Evolutionary conservation across 805 yeast species (phyloP), one percentile per base, ranked within the genome.

Genomic region (Debaryomyces maramus): DNA sequence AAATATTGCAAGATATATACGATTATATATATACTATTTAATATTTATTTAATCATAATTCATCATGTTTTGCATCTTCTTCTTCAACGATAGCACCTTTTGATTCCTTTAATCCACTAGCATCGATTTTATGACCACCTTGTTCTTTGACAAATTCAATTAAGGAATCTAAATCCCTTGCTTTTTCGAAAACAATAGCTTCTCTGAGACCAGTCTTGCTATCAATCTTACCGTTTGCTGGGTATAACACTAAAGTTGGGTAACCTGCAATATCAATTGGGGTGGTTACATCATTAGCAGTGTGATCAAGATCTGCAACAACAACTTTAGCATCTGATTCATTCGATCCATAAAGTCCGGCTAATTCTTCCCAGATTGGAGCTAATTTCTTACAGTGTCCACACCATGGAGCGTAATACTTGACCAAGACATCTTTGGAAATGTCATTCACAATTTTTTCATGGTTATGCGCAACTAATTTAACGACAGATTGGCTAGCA

Each of bases 361-460:
- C 97, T 50, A 93, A 78, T 60, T 90, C 93, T 61, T 87, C 95
- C 73, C 81, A 91, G 43, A 73, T 75, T 58, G 97, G 96, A 38
- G 91, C 91, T 62, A 89, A 75, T 67, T 78, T 86, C 75, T 88
- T 88, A 75, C 97, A 88, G 75, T 89, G 96, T 34, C 96, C 95
- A 73, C 96, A 89, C 97, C 97, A 90, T 69, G 95, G 95, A 35
- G 98, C 97, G 60, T 87, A 90, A 70, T 90, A 91, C 72, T 88
- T 86, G 41, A 91, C 96, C 41, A 90, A 67, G 26, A 86, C 83
- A 60, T 85, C 91, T 69, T 81, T 84, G 32, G 61, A 42, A 50
- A 56, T 38, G 53, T 82, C 81, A 21, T 64, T 65, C 38, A 88
- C 76, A 44, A 88, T 67, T 23, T 75, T 79, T 36, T 85, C 84